Percentiles rank a stretch among this genome's conserved stretches.
Conservation (phyloP, 495 filamentous ascomycete genomes). For the Tirmania nivea region DNA sequence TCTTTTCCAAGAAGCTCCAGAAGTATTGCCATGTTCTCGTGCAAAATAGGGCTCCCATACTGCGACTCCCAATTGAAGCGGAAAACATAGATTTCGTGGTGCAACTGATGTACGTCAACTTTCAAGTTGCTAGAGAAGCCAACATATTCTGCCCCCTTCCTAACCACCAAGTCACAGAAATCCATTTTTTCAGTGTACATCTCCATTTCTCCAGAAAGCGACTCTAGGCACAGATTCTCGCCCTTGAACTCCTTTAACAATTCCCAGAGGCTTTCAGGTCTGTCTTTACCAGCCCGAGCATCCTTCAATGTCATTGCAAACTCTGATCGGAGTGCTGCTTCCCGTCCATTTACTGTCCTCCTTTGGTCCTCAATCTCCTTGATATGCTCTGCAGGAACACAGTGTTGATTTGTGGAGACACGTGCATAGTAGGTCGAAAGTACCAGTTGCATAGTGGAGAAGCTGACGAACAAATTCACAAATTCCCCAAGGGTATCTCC, state of each 20-base stretch:
- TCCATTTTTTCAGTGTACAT: conserved; percentile 7
- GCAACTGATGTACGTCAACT: not conserved
- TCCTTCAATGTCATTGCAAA: not conserved
- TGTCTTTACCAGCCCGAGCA: not conserved
- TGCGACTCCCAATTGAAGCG: conserved; percentile 4
- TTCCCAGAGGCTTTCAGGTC: not conserved
- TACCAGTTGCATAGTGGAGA: not conserved
- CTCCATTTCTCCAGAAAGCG: not conserved
- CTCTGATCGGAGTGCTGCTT: not conserved
- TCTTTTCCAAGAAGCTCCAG: conserved; percentile 5
- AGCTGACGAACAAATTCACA: conserved; percentile 10
- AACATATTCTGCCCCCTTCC: conserved; percentile 12
- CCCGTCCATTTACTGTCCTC: not conserved
- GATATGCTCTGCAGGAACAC: conserved; percentile 5
- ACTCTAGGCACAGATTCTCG: not conserved
- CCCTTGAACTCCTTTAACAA: not conserved
- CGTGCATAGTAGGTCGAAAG: not conserved
- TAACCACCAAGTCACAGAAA: conserved; percentile 9
- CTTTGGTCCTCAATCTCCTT: not conserved
- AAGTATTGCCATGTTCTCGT: conserved; percentile 9
- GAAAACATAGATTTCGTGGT: conserved; percentile 8
- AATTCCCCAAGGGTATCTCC: conserved; percentile 5
- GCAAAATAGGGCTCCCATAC: conserved; percentile 4
- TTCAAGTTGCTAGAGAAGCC: conserved; percentile 3
- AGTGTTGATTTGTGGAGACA: not conserved